phyloP scores from a whole-genome alignment of 2,329 filamentous ascomycete species.

The Botrytis porri region DNA sequence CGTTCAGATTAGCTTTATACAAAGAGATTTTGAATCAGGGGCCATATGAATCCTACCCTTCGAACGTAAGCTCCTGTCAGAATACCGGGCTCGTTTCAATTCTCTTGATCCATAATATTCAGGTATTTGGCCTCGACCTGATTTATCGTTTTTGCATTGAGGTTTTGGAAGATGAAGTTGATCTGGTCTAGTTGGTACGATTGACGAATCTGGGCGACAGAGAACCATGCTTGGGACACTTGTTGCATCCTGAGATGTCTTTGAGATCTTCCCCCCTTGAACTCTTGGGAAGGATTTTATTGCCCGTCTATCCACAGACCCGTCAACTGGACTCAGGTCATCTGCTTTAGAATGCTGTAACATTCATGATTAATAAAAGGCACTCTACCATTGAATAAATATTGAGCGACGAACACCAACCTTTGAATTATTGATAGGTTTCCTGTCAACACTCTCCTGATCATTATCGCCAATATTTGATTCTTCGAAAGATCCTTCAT shows the following conservation, averaged over 20 bases:
- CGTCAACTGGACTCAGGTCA: background rate
- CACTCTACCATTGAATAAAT: background rate
- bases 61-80: background rate
- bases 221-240: background rate
- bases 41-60: background rate
- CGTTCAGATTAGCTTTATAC: background rate
- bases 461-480: background rate
- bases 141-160: background rate
- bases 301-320: background rate
- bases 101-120: background rate
- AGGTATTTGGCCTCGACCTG: background rate
- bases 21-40: background rate
- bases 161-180: background rate
- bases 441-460: background rate
- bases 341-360: background rate
- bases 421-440: background rate
- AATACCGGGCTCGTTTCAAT: background rate
- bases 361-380: background rate
- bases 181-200: background rate
- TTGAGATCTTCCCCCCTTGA: background rate
- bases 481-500: background rate
- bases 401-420: background rate
- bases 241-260: background rate
- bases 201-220: background rate
- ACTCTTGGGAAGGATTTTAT: background rate